Base-by-base conservation (phyloP, 306 rosid genomes). In the Lagenaria siceraria region DNA sequence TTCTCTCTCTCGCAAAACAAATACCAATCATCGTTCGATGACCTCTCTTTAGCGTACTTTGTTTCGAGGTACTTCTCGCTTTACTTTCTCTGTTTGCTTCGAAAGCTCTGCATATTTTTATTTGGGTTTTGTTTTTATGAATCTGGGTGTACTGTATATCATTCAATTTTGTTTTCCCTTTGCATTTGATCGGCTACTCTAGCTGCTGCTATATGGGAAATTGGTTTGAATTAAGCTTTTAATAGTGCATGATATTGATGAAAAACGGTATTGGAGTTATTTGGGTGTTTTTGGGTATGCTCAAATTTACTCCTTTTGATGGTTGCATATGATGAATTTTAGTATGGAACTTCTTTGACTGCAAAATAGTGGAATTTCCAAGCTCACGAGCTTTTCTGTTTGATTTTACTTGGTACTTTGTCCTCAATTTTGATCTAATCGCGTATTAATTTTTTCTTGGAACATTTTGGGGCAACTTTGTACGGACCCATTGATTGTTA, bases 341-440 rank as follows among this genome's bases (percentile, higher is more conserved):
- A 78, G 72, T 59, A 84, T 68, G 52, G 77, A 62, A 72, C 74
- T 79, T 60, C 15, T 82, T 86, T 90, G 85, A 77, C 86, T 84
- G 43, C 70, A 42, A 17, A 54, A 10, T 19, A 33, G 72, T 76
- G 80, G 53, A 78, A 75, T 24, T 80, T 69, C 58, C 33, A 1
- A 31, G 58, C 58, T 48, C 54, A 27, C 13, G 10, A 72, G 60
- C 76, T 48, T 46, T 51, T 49, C 42, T 17, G 25, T 27, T 72
- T 72, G 25, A 25, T 72, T 52, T 72, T 72, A 25, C 38, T 72
- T 21, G 22, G 3, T 6, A 15, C 15, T 13, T 11, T 25, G 8
- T 43, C 21, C 75, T 3, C n/a, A 21, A 69, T 69, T 22, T 48
- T n/a, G 22, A 15, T 71, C 58, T 48, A 25, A 71, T 25, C 22